A percentile compares a stretch with the other conserved stretches of the same genome.
Conservation (phyloP, 176 grass and related monocot species). For the Lolium perenne region DNA sequence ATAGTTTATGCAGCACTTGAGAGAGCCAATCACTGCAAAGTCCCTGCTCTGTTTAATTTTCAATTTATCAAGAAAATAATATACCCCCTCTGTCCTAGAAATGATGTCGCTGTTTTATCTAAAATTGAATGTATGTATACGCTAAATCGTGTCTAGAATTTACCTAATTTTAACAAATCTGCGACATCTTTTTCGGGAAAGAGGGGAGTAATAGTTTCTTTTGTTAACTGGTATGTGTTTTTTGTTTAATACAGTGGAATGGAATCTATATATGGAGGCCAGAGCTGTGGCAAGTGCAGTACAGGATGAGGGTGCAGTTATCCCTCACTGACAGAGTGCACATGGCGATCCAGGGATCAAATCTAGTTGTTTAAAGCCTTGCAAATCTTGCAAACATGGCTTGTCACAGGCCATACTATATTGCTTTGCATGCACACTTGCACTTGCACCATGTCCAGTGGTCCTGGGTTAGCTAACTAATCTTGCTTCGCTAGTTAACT, state of each 20-base stretch:
- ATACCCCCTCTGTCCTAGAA: too few relatives aligned
- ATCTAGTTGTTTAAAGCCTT: conserved; percentile 53
- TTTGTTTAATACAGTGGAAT: conserved; percentile 13
- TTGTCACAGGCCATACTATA: conserved; percentile 36
- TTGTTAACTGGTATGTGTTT: background rate
- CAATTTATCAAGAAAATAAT: conserved; percentile 5
- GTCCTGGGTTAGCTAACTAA: conserved; percentile 33
- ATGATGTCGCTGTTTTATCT: too few relatives aligned
- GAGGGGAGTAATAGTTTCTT: background rate
- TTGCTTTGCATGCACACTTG: conserved; percentile 16
- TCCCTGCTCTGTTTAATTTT: conserved; percentile 34
- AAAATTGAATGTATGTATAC: too few relatives aligned
- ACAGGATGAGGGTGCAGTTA: conserved; percentile 45
- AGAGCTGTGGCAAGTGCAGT: conserved; percentile 31
- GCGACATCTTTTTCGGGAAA: too few relatives aligned
- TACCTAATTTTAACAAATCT: too few relatives aligned
- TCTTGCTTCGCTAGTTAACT: conserved; percentile 18
- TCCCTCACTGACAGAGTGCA: conserved; percentile 43
- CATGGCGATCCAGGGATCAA: conserved; percentile 46
- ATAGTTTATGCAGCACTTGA: conserved; percentile 10
- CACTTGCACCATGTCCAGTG: conserved; percentile 26
- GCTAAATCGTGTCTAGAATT: too few relatives aligned
- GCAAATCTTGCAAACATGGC: conserved; percentile 55
- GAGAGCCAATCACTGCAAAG: conserved; percentile 22
- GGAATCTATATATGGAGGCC: conserved; percentile 39